Conservation (phyloP, 306 rosid genomes). For the Cucurbita moschata region DNA sequence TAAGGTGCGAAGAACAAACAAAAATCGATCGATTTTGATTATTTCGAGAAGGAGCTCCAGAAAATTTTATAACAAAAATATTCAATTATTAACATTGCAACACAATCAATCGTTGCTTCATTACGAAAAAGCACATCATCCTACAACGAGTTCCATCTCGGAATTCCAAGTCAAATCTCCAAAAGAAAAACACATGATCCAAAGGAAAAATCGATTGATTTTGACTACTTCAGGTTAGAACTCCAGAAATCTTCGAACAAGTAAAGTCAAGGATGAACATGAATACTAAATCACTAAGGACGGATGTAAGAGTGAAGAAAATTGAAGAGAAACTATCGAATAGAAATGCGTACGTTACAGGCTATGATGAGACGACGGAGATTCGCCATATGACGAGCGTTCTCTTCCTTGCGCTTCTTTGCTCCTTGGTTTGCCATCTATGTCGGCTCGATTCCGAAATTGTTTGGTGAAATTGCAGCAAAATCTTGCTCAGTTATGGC, state of each 20-base stretch:
- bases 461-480: neutral
- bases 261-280: neutral
- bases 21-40: neutral
- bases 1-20: too few relatives aligned
- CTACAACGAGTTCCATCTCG: neutral
- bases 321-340: neutral
- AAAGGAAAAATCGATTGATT: neutral
- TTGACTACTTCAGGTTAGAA: neutral
- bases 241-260: neutral
- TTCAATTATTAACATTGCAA: neutral
- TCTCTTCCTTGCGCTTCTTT: constrained; percentile 92
- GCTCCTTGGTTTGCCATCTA: constrained; percentile 94
- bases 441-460: neutral
- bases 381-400: constrained; percentile 67
- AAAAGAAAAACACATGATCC: neutral
- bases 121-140: neutral
- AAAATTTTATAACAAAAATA: neutral
- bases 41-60: neutral
- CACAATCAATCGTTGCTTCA: neutral
- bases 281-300: neutral
- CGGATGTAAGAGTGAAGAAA: neutral
- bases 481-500: neutral
- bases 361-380: constrained; percentile 55
- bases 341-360: constrained; percentile 37
- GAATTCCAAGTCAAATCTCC: neutral